Percentiles rank a stretch among this genome's conserved stretches.
Evolutionary conservation across 225 moss, liverwort and hornwort genomes (phyloP).

Genomic region (Pseudoscleropodium purum): DNA sequence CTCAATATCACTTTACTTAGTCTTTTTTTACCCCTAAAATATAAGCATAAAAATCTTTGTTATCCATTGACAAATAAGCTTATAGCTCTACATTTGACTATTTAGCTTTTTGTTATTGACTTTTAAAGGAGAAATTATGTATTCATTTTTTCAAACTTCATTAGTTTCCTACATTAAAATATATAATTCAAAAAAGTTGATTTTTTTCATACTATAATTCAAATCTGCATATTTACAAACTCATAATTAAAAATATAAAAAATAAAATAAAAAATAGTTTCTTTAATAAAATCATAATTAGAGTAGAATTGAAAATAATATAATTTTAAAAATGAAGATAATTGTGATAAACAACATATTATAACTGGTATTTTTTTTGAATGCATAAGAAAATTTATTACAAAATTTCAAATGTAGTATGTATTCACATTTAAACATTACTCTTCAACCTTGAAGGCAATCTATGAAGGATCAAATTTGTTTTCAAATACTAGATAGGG

Average conservation of each 20-base stretch:
- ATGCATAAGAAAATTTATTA: neutral
- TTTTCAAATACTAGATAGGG: neutral
- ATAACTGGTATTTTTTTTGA: neutral
- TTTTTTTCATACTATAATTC: neutral
- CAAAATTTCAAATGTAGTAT: neutral
- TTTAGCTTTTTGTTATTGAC: neutral
- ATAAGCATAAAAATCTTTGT: neutral
- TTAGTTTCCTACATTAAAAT: neutral
- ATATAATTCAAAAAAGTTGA: too few relatives aligned
- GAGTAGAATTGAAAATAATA: neutral
- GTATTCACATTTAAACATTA: rapidly evolving
- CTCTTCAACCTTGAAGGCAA: neutral
- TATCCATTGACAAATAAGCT: neutral
- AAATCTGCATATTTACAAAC: rapidly evolving
- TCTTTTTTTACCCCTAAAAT: neutral
- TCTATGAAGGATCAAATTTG: neutral
- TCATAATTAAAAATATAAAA: too few relatives aligned
- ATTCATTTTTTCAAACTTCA: neutral
- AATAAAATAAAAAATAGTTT: neutral
- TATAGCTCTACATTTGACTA: neutral
- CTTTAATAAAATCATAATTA: neutral
- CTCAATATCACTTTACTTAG: neutral
- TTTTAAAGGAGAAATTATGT: neutral
- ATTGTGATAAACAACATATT: neutral
- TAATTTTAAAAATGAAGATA: neutral